Base-by-base conservation (phyloP, 2,329 filamentous ascomycete species). In the Tolypocladium tropicale region DNA sequence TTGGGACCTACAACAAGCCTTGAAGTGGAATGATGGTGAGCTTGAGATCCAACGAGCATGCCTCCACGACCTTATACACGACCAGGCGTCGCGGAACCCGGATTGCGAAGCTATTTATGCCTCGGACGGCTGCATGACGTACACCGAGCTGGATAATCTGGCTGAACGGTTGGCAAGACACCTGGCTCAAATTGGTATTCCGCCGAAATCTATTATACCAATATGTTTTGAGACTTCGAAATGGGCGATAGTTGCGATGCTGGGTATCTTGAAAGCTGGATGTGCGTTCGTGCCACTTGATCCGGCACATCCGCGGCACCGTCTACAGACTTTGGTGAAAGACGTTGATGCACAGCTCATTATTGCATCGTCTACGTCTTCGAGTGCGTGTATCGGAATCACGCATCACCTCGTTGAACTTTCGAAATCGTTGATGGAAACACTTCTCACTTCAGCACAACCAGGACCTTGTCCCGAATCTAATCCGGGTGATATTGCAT, bases 121-220 rank as follows among this genome's bases (percentile, higher is more conserved):
- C 1, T 75, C 72, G 72, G 74, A 76, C 18, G 57, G 74, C 70
- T 16, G 56, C 62, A 48, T 69, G 71, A 74, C 72, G 6, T 76
- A 75, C 54, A 52, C 62, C 51, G 66, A 76, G 37, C 62, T 75
- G 16, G 43, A 58, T 7, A 25, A 34, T 2, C 34, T 43, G 2
- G 34, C 57, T 5, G 51, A 52, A 7, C 48, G 36, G 7, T 53
- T 62, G 16, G 60, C 60, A 3, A 16, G 18, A 21, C 36, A 57
- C 14, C 56, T 61, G 14, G 50, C 58, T 28, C 48, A 39, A 6
- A 12, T 55, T 16, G 65, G 64, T 10, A 61, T 72, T 11, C 34
- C 36, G 18, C 23, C 14, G 4, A 52, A 41, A 2, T 46, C 30
- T 18, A 52, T 56, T 11, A 52, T 56, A 6, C 55, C 50, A 28